Percentiles rank a stretch among this genome's conserved stretches.
Conservation (phyloP, 495 filamentous ascomycete genomes). For the Annulohypoxylon maeteangense region DNA sequence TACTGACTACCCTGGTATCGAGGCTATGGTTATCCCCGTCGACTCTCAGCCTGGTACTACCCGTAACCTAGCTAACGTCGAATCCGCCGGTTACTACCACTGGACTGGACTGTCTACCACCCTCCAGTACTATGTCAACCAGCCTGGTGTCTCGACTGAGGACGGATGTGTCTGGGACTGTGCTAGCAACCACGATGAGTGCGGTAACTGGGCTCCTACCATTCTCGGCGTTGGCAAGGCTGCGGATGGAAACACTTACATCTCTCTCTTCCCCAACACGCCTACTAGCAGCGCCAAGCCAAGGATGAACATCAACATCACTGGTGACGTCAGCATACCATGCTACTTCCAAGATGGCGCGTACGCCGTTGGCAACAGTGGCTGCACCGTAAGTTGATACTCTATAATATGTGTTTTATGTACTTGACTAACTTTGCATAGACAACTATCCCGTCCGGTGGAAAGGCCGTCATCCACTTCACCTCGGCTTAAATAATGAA, state of each 20-base stretch:
- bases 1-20: constrained; percentile 94
- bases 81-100: constrained; percentile 74
- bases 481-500: constrained; percentile 37
- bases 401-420: background rate
- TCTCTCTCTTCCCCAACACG: constrained; percentile 79
- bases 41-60: constrained; percentile 64
- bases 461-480: constrained; percentile 53
- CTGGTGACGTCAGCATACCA: constrained; percentile 67
- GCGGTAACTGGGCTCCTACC: constrained; percentile 90
- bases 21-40: constrained; percentile 84
- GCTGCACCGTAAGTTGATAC: constrained; percentile 74
- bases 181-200: constrained; percentile 54
- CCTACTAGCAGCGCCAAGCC: constrained; percentile 70
- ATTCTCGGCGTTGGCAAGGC: constrained; percentile 85
- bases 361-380: constrained; percentile 66
- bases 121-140: constrained; percentile 98
- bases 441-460: constrained; percentile 53
- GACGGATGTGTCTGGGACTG: constrained; percentile 85
- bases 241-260: constrained; percentile 71
- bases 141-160: constrained; percentile 69
- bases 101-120: constrained; percentile 81
- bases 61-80: constrained; percentile 76
- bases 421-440: constrained; percentile 41
- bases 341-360: constrained; percentile 78
- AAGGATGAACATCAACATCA: constrained; percentile 78